Conservation (phyloP, 805 yeast genomes). For the Pichia deserticola region DNA sequence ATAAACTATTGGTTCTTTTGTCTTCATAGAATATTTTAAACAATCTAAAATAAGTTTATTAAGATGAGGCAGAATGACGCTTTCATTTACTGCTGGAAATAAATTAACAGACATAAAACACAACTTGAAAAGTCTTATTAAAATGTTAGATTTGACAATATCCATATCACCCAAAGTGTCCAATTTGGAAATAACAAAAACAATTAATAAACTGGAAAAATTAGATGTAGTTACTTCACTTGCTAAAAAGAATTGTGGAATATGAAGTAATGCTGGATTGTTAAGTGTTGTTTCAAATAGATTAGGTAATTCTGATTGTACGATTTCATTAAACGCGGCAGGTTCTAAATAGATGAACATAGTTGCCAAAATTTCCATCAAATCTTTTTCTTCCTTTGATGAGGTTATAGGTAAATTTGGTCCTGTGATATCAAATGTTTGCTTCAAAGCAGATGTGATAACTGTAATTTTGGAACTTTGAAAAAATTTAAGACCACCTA, state of each 20-base stretch:
- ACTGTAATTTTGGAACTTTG: conserved; percentile 45
- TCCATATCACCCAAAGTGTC: conserved; percentile 77
- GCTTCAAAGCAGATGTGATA: conserved; percentile 27
- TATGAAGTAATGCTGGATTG: conserved; percentile 79
- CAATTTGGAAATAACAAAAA: conserved; percentile 66
- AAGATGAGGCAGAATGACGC: conserved; percentile 81
- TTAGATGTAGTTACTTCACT: conserved; percentile 92
- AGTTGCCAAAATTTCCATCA: conserved; percentile 92
- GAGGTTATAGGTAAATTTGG: conserved; percentile 81
- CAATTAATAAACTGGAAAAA: conserved; percentile 75
- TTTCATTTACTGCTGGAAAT: conserved; percentile 82
- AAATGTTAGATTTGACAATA: conserved; percentile 65
- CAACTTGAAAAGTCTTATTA: conserved; percentile 80
- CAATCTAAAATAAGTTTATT: conserved; percentile 77
- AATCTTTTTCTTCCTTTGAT: conserved; percentile 87
- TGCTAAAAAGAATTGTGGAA: conserved; percentile 90
- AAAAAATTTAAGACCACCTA: conserved; percentile 72
- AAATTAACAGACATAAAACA: conserved; percentile 94
- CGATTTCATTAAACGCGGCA: conserved; percentile 89
- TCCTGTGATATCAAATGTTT: conserved; percentile 58
- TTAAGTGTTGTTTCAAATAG: conserved; percentile 71
- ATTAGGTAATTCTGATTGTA: conserved; percentile 69
- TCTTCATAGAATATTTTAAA: conserved; percentile 68
- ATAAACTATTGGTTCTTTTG: conserved; percentile 87
- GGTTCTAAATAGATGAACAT: conserved; percentile 92